These are phyloP conservation scores for Cucurbita maxima DNA, from an alignment of 306 rosid species.

Conservation along the genomic window DNA sequence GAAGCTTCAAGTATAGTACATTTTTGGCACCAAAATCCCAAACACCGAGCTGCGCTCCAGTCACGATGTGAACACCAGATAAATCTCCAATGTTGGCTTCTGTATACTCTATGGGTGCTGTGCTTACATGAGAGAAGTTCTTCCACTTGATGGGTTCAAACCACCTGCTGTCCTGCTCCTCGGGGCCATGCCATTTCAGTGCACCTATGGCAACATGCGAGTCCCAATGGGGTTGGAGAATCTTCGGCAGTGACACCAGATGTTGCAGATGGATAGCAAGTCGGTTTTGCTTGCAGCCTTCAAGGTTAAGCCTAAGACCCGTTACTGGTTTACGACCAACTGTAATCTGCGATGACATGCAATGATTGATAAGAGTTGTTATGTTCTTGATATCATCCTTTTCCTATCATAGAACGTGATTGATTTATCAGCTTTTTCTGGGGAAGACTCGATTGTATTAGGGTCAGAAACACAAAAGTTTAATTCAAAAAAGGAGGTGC, in stretches of 20 bases:
- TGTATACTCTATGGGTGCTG: slow-evolving; percentile 82
- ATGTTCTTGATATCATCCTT: not conserved
- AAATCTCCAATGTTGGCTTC: slow-evolving; percentile 90
- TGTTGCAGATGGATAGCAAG: slow-evolving; percentile 87
- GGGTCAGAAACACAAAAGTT: not conserved
- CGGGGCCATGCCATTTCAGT: slow-evolving; percentile 96
- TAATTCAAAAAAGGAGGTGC: not conserved
- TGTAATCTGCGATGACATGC: slow-evolving; percentile 53
- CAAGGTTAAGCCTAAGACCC: slow-evolving; percentile 79
- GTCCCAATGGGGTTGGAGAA: slow-evolving; percentile 92
- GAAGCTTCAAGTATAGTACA: slow-evolving; percentile 81
- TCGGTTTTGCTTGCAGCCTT: slow-evolving; percentile 78
- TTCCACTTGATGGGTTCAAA: slow-evolving; percentile 98
- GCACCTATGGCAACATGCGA: slow-evolving; percentile 90
- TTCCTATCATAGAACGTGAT: not conserved
- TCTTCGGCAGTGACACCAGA: slow-evolving; percentile 84
- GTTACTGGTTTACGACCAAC: slow-evolving; percentile 97
- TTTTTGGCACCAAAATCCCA: slow-evolving; percentile 97
- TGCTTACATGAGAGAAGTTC: slow-evolving; percentile 98
- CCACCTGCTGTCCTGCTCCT: slow-evolving; percentile 99
- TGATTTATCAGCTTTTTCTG: not conserved
- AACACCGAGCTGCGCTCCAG: slow-evolving; percentile 95
- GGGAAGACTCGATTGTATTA: not conserved
- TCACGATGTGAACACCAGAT: slow-evolving; percentile 90
- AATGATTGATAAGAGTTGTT: not conserved